Conservation (phyloP, 2,329 filamentous ascomycete species). For the Coniochaeta ligniaria region DNA sequence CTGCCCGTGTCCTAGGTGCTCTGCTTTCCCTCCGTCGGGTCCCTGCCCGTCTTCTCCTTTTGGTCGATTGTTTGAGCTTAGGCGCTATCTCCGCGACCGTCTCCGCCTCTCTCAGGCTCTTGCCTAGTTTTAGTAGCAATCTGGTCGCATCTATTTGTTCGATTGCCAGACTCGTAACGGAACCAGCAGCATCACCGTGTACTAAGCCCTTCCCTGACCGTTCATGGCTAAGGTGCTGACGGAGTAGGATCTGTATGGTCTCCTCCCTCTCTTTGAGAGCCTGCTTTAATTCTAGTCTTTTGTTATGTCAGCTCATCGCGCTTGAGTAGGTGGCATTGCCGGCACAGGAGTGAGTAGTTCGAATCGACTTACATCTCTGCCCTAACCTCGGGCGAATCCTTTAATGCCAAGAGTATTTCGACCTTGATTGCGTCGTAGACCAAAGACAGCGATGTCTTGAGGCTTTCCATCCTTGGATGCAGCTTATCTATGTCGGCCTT, state of each 20-base stretch:
- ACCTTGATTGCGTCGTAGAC: background rate
- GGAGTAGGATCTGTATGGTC: background rate
- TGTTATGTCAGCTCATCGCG: background rate
- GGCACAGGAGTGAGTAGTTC: background rate
- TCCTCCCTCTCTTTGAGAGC: background rate
- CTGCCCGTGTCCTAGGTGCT: background rate
- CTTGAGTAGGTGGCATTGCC: background rate
- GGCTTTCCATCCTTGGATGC: background rate
- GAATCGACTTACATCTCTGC: background rate
- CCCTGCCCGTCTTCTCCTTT: background rate
- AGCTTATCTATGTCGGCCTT: background rate
- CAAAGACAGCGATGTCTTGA: background rate
- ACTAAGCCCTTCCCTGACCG: too few species aligned
- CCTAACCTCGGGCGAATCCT: background rate
- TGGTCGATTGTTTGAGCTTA: background rate
- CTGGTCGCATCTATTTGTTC: background rate
- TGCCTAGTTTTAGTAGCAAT: background rate
- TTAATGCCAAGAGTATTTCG: background rate
- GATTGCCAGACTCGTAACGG: background rate
- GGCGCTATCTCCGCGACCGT: background rate
- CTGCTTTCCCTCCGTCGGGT: background rate
- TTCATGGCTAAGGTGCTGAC: background rate
- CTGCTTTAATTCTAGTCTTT: background rate
- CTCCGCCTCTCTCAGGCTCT: background rate
- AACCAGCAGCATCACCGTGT: background rate